Conservation (phyloP, 2,329 filamentous ascomycete species). For the Fusarium goolgardi region DNA sequence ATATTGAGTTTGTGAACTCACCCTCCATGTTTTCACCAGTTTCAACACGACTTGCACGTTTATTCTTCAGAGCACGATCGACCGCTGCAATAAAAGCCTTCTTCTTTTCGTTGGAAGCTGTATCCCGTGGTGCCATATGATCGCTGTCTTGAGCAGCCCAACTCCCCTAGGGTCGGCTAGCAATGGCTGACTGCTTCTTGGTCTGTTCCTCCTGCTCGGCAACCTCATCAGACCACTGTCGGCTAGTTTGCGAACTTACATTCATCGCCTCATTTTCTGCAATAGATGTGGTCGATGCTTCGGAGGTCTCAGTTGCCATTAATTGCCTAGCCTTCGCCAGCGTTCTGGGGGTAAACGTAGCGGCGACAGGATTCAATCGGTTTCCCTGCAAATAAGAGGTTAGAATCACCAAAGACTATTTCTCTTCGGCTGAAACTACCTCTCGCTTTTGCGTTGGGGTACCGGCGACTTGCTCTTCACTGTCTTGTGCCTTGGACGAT, state of each 20-base stretch:
- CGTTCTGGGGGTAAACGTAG: constrained; percentile 64
- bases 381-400: constrained; percentile 60
- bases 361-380: constrained; percentile 66
- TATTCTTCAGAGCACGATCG: constrained; percentile 36
- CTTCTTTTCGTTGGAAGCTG: constrained; percentile 27
- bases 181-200: constrained; percentile 1
- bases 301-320: constrained; percentile 25
- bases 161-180: constrained; percentile 24
- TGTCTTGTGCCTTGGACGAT: constrained; percentile 32
- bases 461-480: constrained; percentile 47
- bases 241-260: constrained; percentile 33
- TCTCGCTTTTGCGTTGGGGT: constrained; percentile 58
- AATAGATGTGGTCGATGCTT: constrained; percentile 25
- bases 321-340: constrained; percentile 34
- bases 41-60: constrained; percentile 1
- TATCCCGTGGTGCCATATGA: neutral
- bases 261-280: constrained; percentile 9
- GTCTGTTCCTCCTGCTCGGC: constrained; percentile 41
- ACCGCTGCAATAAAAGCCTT: constrained; percentile 40
- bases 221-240: constrained; percentile 50
- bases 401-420: constrained; percentile 54
- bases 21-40: constrained; percentile 13
- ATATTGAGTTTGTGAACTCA: constrained; percentile 23
- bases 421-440: constrained; percentile 58
- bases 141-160: neutral